A percentile compares a stretch with the other conserved stretches of the same genome.
phyloP scores from a whole-genome alignment of 805 yeast species.

The Wickerhamomyces bovis region DNA sequence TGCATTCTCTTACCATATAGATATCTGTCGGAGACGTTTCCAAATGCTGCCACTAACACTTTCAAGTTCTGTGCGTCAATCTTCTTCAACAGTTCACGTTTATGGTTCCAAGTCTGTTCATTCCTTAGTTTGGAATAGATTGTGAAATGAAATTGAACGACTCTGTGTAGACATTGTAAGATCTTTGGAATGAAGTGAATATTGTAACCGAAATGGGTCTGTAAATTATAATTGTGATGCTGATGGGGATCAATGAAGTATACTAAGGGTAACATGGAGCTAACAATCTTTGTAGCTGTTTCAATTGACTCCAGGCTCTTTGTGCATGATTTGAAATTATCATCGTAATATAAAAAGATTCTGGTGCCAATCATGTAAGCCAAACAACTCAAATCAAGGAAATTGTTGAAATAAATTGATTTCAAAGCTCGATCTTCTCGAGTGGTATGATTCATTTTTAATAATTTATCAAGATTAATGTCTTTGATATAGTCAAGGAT shows the following conservation, averaged over 20 bases:
- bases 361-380: constrained; percentile 5
- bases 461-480: constrained; percentile 1
- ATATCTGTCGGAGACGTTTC: constrained; percentile 5
- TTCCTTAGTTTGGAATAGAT: constrained; percentile 1
- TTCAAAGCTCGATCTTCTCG: constrained; percentile 3
- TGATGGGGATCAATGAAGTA: constrained; percentile 11
- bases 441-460: constrained; percentile 3
- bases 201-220: constrained; percentile 6
- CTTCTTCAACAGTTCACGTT: constrained; percentile 4
- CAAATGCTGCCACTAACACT: constrained; percentile 4
- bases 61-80: constrained; percentile 5
- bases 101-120: constrained; percentile 1
- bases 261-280: constrained; percentile 4
- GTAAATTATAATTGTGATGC: constrained; percentile 6
- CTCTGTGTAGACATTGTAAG: constrained; percentile 7
- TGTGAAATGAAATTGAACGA: constrained; percentile 5
- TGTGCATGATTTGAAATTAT: background rate
- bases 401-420: constrained; percentile 5
- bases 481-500: constrained; percentile 4
- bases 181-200: constrained; percentile 9
- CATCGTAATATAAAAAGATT: constrained; percentile 5
- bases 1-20: constrained; percentile 6
- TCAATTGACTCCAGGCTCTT: constrained; percentile 3
- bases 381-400: constrained; percentile 7
- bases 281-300: constrained; percentile 1